These are phyloP conservation scores for Aspergillus versicolor DNA, from an alignment of 2,329 filamentous ascomycete genomes.

Conservation along the genomic window DNA sequence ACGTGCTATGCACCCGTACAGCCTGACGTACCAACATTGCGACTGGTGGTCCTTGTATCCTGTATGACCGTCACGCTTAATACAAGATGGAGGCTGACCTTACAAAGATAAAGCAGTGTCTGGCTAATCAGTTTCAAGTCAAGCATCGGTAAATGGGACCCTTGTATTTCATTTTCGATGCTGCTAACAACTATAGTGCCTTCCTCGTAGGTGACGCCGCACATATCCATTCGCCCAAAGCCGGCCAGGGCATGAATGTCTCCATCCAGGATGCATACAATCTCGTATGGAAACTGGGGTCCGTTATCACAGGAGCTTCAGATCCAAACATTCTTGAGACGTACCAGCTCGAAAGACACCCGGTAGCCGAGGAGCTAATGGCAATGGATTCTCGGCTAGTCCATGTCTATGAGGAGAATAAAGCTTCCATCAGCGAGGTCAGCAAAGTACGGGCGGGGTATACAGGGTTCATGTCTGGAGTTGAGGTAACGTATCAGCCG, in stretches of 20 bases:
- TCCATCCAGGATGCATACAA: slow-evolving; percentile 6
- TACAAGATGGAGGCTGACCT: not conserved
- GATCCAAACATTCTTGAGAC: slow-evolving; percentile 48
- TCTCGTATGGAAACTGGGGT: slow-evolving; percentile 45
- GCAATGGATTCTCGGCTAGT: slow-evolving; percentile 50
- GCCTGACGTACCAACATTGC: slow-evolving; percentile 13
- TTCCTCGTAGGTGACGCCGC: slow-evolving; percentile 3
- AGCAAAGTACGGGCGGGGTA: not conserved
- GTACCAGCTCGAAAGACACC: slow-evolving; percentile 55
- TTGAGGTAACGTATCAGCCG: slow-evolving; percentile 7
- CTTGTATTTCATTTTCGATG: not conserved
- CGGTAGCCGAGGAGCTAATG: slow-evolving; percentile 66
- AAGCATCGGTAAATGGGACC: not conserved
- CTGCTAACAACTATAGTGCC: not conserved
- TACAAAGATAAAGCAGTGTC: slow-evolving; percentile 5
- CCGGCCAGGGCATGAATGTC: slow-evolving; percentile 4
- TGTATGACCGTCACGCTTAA: slow-evolving; percentile 2
- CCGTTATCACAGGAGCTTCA: slow-evolving; percentile 45
- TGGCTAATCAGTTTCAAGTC: not conserved
- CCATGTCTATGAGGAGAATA: slow-evolving; percentile 1
- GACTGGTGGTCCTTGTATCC: slow-evolving; percentile 20
- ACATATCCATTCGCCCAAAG: slow-evolving; percentile 1
- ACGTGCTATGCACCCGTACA: slow-evolving; percentile 13
- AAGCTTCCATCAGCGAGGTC: not conserved
- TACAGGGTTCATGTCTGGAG: slow-evolving; percentile 9